phyloP scores from a whole-genome alignment of 2,329 filamentous ascomycete genomes.

The Fusarium cyanostomum region DNA sequence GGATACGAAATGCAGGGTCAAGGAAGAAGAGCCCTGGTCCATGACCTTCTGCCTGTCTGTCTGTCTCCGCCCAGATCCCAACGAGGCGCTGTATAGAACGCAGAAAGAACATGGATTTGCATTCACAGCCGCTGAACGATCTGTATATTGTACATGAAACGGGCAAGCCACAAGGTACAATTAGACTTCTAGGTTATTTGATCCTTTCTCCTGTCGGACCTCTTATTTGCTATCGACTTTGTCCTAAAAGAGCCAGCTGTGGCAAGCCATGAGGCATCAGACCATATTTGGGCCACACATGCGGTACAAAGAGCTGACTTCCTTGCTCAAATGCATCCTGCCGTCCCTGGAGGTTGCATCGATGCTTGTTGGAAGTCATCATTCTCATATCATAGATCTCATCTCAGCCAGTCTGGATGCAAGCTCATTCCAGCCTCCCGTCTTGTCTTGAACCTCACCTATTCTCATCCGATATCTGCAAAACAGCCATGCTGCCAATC shows the following conservation, averaged over 20 bases:
- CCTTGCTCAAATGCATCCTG: slow-evolving; percentile 20
- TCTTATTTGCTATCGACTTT: slow-evolving; percentile 14
- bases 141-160: not conserved
- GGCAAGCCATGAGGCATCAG: slow-evolving; percentile 23
- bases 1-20: slow-evolving; percentile 30
- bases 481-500: slow-evolving; percentile 8
- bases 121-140: not conserved
- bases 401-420: slow-evolving; percentile 23
- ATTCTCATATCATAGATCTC: slow-evolving; percentile 31
- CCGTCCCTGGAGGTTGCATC: slow-evolving; percentile 24
- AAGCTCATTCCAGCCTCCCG: not conserved
- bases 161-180: slow-evolving; percentile 4
- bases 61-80: no score
- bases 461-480: not conserved
- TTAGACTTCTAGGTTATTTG: slow-evolving; percentile 37
- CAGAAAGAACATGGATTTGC: slow-evolving; percentile 10
- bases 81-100: not conserved
- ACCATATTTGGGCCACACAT: slow-evolving; percentile 32
- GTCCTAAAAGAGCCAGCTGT: slow-evolving; percentile 19
- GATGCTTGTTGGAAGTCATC: not conserved
- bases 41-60: not conserved
- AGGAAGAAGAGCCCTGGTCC: slow-evolving; percentile 1
- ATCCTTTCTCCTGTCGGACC: slow-evolving; percentile 7
- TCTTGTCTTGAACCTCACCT: not conserved
- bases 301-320: slow-evolving; percentile 7